Percentiles rank a stretch among this genome's conserved stretches.
phyloP scores from a whole-genome alignment of 148 eudicot genomes.

The Chenopodium berlandieri region DNA sequence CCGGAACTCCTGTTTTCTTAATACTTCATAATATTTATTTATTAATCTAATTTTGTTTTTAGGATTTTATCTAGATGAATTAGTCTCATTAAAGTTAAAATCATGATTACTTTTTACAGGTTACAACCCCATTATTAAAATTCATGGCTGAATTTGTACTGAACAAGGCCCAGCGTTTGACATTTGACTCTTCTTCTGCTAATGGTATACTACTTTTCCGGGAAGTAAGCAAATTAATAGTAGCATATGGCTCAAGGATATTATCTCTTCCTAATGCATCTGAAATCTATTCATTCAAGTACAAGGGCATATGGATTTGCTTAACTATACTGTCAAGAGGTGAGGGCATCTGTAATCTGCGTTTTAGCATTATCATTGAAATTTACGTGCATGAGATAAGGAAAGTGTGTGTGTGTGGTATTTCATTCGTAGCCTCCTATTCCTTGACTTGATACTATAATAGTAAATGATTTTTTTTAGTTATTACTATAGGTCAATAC shows the following conservation, averaged over 20 bases:
- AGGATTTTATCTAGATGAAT: not conserved
- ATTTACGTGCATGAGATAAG: not conserved
- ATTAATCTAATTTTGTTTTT: not conserved
- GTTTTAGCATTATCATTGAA: not conserved
- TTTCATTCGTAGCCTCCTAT: too few species aligned
- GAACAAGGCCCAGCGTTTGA: slow-evolving; percentile 89
- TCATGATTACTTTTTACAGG: slow-evolving; percentile 45
- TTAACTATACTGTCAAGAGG: slow-evolving; percentile 85
- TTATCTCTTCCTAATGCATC: slow-evolving; percentile 57
- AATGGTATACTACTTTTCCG: slow-evolving; percentile 98
- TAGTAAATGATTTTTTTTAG: too few species aligned
- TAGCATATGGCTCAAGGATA: slow-evolving; percentile 90
- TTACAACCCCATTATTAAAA: slow-evolving; percentile 87
- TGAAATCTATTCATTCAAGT: slow-evolving; percentile 85
- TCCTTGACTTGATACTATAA: too few species aligned
- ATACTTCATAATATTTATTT: not conserved
- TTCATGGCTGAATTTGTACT: slow-evolving; percentile 95
- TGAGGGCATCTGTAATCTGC: slow-evolving; percentile 24
- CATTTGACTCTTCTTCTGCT: slow-evolving; percentile 93
- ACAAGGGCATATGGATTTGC: slow-evolving; percentile 96
- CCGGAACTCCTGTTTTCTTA: not conserved
- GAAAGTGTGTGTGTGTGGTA: not conserved
- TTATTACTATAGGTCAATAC: too few species aligned
- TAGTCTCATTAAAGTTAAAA: not conserved
- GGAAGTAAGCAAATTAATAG: slow-evolving; percentile 91